phyloP scores from a whole-genome alignment of 768 basidiomycete genomes.

The Leucocoprinus birnbaumii region DNA sequence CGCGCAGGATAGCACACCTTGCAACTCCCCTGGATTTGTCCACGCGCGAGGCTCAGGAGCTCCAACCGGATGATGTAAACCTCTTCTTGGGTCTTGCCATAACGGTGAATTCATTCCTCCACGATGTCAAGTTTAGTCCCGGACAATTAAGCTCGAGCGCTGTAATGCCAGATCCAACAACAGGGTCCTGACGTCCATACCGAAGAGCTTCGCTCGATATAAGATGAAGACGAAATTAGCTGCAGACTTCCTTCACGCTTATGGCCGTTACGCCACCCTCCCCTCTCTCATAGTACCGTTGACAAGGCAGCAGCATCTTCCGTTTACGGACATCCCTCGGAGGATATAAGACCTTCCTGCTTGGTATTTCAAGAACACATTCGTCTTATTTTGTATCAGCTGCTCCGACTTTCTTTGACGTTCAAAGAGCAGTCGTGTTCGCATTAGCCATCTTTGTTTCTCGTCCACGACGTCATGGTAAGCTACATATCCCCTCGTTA shows the following conservation, averaged over 20 bases:
- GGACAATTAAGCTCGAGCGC: constrained; percentile 12
- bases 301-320: constrained; percentile 12
- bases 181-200: constrained; percentile 12
- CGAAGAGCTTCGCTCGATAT: constrained; percentile 10
- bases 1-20: neutral
- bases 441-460: neutral
- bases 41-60: neutral
- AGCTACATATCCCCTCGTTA: neutral
- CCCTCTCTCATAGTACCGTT: constrained; percentile 13
- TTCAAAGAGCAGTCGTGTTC: neutral
- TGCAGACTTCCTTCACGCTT: constrained; percentile 8
- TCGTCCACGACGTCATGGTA: constrained; percentile 1
- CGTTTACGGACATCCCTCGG: neutral
- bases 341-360: neutral
- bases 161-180: constrained; percentile 8
- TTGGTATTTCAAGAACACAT: neutral
- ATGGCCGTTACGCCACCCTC: constrained; percentile 11
- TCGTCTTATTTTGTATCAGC: neutral
- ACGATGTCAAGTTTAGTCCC: constrained; percentile 13
- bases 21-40: neutral
- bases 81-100: constrained; percentile 1
- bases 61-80: constrained; percentile 3
- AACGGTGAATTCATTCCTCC: constrained; percentile 9
- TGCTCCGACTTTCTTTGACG: neutral
- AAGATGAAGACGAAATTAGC: constrained; percentile 10